Percentiles rank a stretch among this genome's conserved stretches.
phyloP scores from a whole-genome alignment of 176 grass and related monocot species.

The Cenchrus fungigraminus region DNA sequence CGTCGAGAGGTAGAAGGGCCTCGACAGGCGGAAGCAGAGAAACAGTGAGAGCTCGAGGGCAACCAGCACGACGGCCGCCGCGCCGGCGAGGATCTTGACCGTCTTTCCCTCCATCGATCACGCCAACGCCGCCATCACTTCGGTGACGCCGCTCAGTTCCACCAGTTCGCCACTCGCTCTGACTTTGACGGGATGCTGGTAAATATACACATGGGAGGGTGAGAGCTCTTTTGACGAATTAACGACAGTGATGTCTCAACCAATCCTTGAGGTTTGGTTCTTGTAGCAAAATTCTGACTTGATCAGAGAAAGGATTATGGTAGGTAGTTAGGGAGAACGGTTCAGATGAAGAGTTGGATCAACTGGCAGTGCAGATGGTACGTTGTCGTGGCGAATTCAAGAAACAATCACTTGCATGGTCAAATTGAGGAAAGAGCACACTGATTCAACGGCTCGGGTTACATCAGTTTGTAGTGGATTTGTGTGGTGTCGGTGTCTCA shows the following conservation, averaged over 20 bases:
- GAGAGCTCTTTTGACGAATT: constrained; percentile 3
- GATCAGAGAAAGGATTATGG: constrained; percentile 1
- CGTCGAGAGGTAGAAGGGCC: constrained; percentile 45
- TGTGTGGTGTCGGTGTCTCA: neutral
- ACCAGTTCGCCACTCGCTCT: neutral
- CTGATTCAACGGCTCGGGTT: neutral
- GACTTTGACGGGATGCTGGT: neutral
- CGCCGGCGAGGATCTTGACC: constrained; percentile 45
- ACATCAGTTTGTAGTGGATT: neutral
- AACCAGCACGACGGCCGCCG: neutral
- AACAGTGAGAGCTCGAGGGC: constrained; percentile 22
- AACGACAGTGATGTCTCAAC: constrained; percentile 7
- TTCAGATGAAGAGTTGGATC: neutral
- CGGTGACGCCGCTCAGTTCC: neutral
- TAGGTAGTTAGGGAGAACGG: no score
- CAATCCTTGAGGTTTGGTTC: neutral
- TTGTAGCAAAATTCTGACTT: neutral
- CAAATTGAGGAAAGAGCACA: constrained; percentile 7
- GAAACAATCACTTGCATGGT: neutral
- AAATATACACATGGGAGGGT: constrained; percentile 4
- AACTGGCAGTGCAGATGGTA: neutral
- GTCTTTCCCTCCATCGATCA: constrained; percentile 44
- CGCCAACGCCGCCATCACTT: neutral
- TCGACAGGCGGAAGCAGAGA: constrained; percentile 38
- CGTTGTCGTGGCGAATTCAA: neutral